phyloP scores from a whole-genome alignment of 768 basidiomycete genomes.

The Lactifluus volemus region DNA sequence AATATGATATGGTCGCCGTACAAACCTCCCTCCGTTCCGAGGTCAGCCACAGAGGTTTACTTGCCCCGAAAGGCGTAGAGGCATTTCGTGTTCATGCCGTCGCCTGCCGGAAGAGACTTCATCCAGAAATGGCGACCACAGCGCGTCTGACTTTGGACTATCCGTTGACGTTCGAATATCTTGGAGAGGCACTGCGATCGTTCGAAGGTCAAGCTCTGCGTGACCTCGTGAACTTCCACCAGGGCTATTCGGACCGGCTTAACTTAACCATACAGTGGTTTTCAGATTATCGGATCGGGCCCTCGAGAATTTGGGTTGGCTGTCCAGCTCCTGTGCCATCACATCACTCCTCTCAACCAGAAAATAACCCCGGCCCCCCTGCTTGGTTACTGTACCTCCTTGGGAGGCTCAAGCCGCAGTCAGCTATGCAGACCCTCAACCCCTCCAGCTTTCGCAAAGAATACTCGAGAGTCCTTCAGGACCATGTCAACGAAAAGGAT shows the following conservation, averaged over 20 bases:
- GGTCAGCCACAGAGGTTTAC: neutral
- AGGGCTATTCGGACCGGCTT: neutral
- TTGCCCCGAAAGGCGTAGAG: neutral
- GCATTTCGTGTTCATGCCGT: neutral
- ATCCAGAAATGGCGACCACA: too few species aligned
- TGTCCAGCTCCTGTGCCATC: too few species aligned
- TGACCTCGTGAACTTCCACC: neutral
- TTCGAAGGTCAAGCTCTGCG: neutral
- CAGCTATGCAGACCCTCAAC: neutral
- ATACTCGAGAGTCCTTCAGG: neutral
- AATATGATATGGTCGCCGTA: slow-evolving; percentile 3
- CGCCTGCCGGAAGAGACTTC: neutral
- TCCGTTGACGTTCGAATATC: neutral
- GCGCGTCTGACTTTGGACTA: too few species aligned
- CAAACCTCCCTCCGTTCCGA: neutral
- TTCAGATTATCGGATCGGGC: neutral
- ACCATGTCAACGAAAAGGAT: neutral
- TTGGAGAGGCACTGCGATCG: neutral
- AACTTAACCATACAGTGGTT: neutral
- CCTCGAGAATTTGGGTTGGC: neutral
- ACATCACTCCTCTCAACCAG: too few species aligned
- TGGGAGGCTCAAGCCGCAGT: neutral
- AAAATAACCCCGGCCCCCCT: neutral
- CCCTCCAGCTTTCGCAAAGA: neutral
- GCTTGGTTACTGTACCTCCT: neutral